Evolutionary conservation across 2,329 filamentous ascomycete species (phyloP), one percentile per base, ranked within the genome.

Genomic region (Xylaria digitata): DNA sequence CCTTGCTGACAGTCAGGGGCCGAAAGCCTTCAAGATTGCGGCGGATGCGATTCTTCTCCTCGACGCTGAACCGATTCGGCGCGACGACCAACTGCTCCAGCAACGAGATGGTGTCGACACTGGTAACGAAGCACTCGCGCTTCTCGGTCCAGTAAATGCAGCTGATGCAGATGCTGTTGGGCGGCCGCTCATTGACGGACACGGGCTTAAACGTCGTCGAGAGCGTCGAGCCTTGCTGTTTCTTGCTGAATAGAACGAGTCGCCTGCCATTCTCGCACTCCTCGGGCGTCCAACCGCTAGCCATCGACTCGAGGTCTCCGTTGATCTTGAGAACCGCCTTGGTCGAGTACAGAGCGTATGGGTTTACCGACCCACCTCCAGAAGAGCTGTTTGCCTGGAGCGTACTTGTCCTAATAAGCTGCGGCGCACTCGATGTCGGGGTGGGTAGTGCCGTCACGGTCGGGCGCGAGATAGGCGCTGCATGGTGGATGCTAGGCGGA

Each of bases 81-180:
- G 84, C 79, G 0, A 89, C 92, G 7, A 98, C 92, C 6, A 99
- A 85, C 71, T 95, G 92, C 81, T 98, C 96, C 2, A 99, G 85
- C n/a, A 99, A 85, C 74, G 91, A 92, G 74, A 99, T 98, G 1
- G 95, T 97, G 80, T 99, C 96, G 19, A 99, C 96, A 59, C 94
- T 97, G 2, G 96, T 98, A 61, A 98, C 94, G 78, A 90, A 98
- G 80, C 91, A 97, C 75, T 97, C 92, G 54, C 89, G 84, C 81
- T 94, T 96, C 80, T 97, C 94, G 65, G 91, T 91, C 96, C 96
- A 99, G 84, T 90, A 94, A 76, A 99, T 99, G 83, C 96, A 99
- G 80, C 94, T 97, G 77, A 99, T 93, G 81, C 94, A 97, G 67
- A 96, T 95, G 80, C 91, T 94, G 81, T 95, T 92, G 2, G 90